phyloP scores from a whole-genome alignment of 2,329 filamentous ascomycete genomes.

The Albifimbria verrucaria region DNA sequence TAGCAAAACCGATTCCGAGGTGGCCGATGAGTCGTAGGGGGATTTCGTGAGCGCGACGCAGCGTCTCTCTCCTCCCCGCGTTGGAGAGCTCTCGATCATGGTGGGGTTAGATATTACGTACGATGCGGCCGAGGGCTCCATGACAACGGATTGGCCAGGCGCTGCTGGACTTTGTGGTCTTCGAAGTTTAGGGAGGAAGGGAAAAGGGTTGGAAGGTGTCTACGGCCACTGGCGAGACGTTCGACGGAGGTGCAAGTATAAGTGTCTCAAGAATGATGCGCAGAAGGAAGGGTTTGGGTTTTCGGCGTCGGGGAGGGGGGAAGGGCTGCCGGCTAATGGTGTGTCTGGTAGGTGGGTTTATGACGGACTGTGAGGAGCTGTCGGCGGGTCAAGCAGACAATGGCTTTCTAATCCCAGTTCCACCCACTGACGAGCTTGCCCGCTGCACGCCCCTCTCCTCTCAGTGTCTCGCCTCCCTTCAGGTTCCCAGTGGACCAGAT shows the following conservation, averaged over 20 bases:
- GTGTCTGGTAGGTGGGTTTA: not conserved
- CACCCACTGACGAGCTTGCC: not conserved
- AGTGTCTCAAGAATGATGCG: not conserved
- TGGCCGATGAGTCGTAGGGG: not conserved
- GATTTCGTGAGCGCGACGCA: too few relatives aligned
- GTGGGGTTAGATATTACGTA: slow-evolving; percentile 32
- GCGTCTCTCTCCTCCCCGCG: not conserved
- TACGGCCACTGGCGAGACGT: not conserved
- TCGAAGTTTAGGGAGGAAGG: not conserved
- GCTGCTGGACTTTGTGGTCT: not conserved
- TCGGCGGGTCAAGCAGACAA: not conserved
- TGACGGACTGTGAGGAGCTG: not conserved
- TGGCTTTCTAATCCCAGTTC: not conserved
- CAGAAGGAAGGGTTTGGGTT: not conserved
- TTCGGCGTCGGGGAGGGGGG: not conserved
- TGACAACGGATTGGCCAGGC: slow-evolving; percentile 4
- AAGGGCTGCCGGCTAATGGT: not conserved
- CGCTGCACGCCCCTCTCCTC: not conserved
- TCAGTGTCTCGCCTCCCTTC: too few relatives aligned
- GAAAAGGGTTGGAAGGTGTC: not conserved
- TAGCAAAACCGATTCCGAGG: slow-evolving; percentile 11
- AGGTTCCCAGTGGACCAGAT: too few relatives aligned
- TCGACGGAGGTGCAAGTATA: not conserved
- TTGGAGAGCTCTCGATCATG: slow-evolving; percentile 6
- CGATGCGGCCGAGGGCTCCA: slow-evolving; percentile 18